These are phyloP conservation scores for Tulasnella sp. DNA, from an alignment of 768 basidiomycete species.

Conservation along the genomic window DNA sequence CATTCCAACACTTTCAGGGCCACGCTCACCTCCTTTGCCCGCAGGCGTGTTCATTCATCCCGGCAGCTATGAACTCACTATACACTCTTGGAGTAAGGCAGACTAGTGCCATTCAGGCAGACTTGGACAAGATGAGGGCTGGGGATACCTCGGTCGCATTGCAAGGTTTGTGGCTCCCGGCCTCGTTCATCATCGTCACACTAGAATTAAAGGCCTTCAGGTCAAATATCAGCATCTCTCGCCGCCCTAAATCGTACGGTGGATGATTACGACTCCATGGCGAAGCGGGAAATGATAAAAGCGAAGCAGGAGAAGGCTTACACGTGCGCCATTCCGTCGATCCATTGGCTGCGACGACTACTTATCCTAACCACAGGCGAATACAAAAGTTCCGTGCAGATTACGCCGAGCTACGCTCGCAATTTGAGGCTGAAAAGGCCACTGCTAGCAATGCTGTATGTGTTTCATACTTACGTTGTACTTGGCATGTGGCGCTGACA, in stretches of 20 bases:
- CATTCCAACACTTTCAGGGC: conserved; percentile 4
- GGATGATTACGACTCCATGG: conserved; percentile 96
- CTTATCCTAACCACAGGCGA: conserved; percentile 41
- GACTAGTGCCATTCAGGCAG: conserved; percentile 74
- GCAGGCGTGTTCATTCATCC: not conserved
- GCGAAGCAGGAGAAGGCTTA: conserved; percentile 94
- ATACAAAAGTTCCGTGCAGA: conserved; percentile 86
- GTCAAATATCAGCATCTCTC: conserved; percentile 97
- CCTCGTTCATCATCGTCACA: not conserved
- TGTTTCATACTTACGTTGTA: conserved; percentile 10
- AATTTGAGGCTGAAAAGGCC: conserved; percentile 68
- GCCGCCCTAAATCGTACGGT: conserved; percentile 87
- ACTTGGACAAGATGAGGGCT: conserved; percentile 68
- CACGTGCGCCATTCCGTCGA: conserved; percentile 41
- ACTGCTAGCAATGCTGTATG: conserved; percentile 42
- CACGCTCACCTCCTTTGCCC: not conserved
- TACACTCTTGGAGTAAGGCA: conserved; percentile 90
- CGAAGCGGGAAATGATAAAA: conserved; percentile 88
- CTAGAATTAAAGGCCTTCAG: conserved; percentile 32
- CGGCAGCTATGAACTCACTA: conserved; percentile 68
- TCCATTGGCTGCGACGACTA: not conserved
- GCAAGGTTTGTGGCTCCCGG: conserved; percentile 45
- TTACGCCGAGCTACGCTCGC: conserved; percentile 64
- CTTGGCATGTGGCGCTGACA: not conserved
- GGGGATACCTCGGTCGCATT: conserved; percentile 73